phyloP scores from a whole-genome alignment of 169 alveolate genomes.

The Fabrea salina region DNA sequence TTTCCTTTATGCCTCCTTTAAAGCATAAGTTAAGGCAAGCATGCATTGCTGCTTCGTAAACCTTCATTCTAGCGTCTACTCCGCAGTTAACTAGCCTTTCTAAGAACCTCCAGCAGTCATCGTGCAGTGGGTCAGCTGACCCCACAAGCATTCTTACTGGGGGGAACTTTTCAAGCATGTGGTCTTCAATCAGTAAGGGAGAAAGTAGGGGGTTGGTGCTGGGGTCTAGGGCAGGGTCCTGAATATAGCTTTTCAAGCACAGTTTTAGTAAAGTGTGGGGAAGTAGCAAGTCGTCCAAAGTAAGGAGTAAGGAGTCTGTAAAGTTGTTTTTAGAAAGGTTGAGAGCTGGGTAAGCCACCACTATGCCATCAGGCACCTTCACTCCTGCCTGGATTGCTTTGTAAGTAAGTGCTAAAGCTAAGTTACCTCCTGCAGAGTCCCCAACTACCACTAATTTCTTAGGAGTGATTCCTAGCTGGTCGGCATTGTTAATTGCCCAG shows the following conservation, averaged over 20 bases:
- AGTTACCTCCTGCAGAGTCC: constrained; percentile 67
- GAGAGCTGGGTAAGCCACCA: constrained; percentile 65
- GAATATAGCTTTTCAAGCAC: constrained; percentile 55
- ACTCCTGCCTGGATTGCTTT: constrained; percentile 43
- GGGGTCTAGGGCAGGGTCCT: constrained; percentile 25
- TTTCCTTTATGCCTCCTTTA: constrained; percentile 25
- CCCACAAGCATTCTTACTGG: constrained; percentile 58
- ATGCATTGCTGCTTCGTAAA: not conserved
- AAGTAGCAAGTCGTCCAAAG: constrained; percentile 58
- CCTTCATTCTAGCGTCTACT: not conserved
- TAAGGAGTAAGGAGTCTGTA: constrained; percentile 46
- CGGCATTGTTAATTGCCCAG: constrained; percentile 70
- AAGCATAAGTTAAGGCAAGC: not conserved
- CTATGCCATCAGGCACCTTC: constrained; percentile 59
- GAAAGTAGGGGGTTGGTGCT: constrained; percentile 52
- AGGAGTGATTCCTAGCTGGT: constrained; percentile 31
- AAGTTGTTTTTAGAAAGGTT: constrained; percentile 37
- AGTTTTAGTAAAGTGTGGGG: constrained; percentile 54
- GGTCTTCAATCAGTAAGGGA: constrained; percentile 49
- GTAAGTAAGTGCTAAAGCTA: constrained; percentile 47
- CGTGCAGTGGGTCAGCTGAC: constrained; percentile 76
- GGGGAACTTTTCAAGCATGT: constrained; percentile 58
- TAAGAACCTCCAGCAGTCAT: constrained; percentile 62
- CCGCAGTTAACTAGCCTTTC: constrained; percentile 36
- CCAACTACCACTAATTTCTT: constrained; percentile 36